Conservation (phyloP, 2,329 filamentous ascomycete species). For the Magnaporthiopsis rhizophila region DNA sequence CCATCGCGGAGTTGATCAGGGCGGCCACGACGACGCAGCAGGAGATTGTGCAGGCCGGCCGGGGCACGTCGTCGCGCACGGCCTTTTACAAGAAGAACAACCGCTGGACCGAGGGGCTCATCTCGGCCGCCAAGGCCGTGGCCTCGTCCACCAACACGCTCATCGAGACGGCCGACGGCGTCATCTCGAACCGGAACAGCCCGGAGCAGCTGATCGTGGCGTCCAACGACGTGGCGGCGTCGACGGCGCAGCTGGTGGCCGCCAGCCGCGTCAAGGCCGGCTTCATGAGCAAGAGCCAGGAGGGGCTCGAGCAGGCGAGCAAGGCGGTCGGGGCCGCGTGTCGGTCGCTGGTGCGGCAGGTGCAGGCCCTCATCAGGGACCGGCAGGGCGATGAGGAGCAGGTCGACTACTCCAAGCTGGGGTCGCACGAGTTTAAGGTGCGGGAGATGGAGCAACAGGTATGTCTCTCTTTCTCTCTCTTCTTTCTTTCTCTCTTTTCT, state of each 20-base stretch:
- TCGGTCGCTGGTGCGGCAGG: conserved; percentile 79
- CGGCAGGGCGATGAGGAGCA: conserved; percentile 73
- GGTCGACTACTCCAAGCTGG: conserved; percentile 82
- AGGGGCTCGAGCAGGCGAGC: conserved; percentile 80
- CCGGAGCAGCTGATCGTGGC: conserved; percentile 97
- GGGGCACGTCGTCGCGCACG: conserved; percentile 76
- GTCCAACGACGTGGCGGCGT: conserved; percentile 92
- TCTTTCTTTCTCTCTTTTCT: conserved; percentile 6
- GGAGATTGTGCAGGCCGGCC: conserved; percentile 91
- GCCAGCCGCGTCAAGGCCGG: conserved; percentile 93
- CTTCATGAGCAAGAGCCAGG: conserved; percentile 97
- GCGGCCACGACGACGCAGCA: conserved; percentile 88
- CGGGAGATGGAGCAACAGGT: conserved; percentile 99
- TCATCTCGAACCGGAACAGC: conserved; percentile 83
- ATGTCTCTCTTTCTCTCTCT: conserved; percentile 21
- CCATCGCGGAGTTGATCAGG: conserved; percentile 90
- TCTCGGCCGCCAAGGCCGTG: conserved; percentile 94
- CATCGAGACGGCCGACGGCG: conserved; percentile 96
- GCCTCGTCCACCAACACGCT: conserved; percentile 88
- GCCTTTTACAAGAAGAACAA: conserved; percentile 99
- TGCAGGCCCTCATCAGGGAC: conserved; percentile 89
- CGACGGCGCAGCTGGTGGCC: conserved; percentile 91
- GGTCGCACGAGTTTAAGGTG: conserved; percentile 95
- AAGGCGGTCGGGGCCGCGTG: conserved; percentile 91
- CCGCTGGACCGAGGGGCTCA: conserved; percentile 95